These are phyloP conservation scores for Cercophora scortea DNA, from an alignment of 495 filamentous ascomycete species.

Conservation along the genomic window DNA sequence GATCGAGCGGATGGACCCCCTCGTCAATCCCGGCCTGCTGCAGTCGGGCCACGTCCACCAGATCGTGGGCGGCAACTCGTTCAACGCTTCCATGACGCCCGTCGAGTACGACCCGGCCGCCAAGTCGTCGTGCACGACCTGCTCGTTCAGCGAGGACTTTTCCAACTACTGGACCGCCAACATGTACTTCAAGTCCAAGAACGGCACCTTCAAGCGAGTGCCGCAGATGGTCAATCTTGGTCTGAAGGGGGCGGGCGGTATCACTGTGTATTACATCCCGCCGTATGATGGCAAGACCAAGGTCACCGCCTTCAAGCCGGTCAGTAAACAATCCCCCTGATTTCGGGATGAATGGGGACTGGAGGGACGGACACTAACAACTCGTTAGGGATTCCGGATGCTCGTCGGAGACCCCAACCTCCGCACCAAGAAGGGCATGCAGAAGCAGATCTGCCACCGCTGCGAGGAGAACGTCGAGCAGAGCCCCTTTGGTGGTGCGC, in stretches of 20 bases:
- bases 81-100: slow-evolving; percentile 33
- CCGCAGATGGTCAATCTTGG: slow-evolving; percentile 39
- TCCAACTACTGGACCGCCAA: slow-evolving; percentile 41
- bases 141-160: slow-evolving; percentile 33
- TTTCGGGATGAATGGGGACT: not conserved
- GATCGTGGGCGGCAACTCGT: slow-evolving; percentile 34
- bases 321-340: slow-evolving; percentile 9
- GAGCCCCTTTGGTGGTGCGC: slow-evolving; percentile 43
- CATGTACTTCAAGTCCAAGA: slow-evolving; percentile 36
- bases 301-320: slow-evolving; percentile 40
- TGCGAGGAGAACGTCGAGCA: slow-evolving; percentile 39
- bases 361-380: not conserved
- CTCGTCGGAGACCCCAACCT: slow-evolving; percentile 31
- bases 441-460: slow-evolving; percentile 39
- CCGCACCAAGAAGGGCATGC: slow-evolving; percentile 22
- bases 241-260: slow-evolving; percentile 31
- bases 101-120: slow-evolving; percentile 24
- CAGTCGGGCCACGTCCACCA: slow-evolving; percentile 35
- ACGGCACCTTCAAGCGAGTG: slow-evolving; percentile 40
- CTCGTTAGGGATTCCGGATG: slow-evolving; percentile 32
- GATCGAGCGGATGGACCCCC: slow-evolving; percentile 35
- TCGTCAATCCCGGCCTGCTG: slow-evolving; percentile 33
- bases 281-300: slow-evolving; percentile 35
- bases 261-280: slow-evolving; percentile 44
- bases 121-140: slow-evolving; percentile 31